Conservation (phyloP, 2,329 filamentous ascomycete genomes). For the Colletotrichum sojae region DNA sequence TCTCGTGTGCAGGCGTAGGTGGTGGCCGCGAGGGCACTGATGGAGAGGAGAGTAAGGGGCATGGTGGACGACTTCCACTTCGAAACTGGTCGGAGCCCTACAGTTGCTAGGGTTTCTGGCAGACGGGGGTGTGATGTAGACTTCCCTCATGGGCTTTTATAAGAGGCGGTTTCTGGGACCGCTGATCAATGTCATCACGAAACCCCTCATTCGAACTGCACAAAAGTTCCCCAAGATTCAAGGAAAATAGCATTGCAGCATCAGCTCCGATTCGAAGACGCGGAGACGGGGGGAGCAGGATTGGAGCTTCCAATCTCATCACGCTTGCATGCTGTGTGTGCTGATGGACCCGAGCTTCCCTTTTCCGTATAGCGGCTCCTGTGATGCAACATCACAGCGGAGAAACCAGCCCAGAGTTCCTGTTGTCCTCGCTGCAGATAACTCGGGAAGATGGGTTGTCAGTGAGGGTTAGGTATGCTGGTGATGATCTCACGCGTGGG, state of each 20-base stretch:
- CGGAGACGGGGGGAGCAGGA: neutral
- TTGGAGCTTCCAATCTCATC: neutral
- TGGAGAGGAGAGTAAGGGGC: neutral
- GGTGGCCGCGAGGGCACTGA: neutral
- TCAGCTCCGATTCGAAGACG: neutral
- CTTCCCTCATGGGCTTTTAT: too few species aligned
- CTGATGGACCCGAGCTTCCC: slow-evolving; percentile 4
- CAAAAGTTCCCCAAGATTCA: neutral
- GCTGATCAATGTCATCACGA: too few species aligned
- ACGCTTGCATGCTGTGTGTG: slow-evolving; percentile 9
- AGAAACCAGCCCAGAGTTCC: neutral
- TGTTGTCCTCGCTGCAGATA: neutral
- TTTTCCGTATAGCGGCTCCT: slow-evolving; percentile 23
- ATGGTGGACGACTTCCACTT: slow-evolving; percentile 6
- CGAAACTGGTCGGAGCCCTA: too few species aligned
- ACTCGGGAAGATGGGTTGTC: slow-evolving; percentile 4
- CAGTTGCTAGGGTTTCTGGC: too few species aligned
- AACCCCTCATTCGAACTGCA: neutral
- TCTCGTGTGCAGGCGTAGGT: slow-evolving; percentile 28
- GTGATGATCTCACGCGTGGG: slow-evolving; percentile 17
- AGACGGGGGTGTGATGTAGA: too few species aligned
- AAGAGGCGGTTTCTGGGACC: too few species aligned
- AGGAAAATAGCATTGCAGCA: neutral
- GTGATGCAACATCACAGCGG: slow-evolving; percentile 19
- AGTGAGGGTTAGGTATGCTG: slow-evolving; percentile 15